Percentiles rank a stretch among this genome's conserved stretches.
phyloP scores from a whole-genome alignment of 306 rosid genomes.

The Vigna reflexopilosa region DNA sequence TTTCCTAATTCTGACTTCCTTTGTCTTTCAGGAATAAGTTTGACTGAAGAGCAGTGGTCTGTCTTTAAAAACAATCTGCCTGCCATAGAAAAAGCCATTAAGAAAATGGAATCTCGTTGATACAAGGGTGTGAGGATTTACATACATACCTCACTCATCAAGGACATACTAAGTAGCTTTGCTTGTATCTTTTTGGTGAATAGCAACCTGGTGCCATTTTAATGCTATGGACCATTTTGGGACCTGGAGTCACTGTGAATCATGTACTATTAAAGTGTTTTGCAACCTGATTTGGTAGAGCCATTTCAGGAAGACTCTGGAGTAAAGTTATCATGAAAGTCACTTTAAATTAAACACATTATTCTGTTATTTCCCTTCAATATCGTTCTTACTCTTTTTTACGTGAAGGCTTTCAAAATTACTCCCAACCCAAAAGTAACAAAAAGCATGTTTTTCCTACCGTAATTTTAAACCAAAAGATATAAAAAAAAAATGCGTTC shows the following conservation, averaged over 20 bases:
- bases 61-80: conserved; percentile 73
- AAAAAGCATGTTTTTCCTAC: not conserved
- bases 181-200: conserved; percentile 1
- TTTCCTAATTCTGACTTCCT: conserved; percentile 17
- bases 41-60: conserved; percentile 92
- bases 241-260: conserved; percentile 31
- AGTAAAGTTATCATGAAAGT: conserved; percentile 14
- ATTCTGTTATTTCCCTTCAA: conserved; percentile 3
- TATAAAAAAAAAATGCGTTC: not conserved
- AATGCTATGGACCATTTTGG: conserved; percentile 39
- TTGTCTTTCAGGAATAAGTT: conserved; percentile 80
- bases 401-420: not conserved
- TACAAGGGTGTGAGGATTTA: conserved; percentile 25
- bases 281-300: conserved; percentile 23
- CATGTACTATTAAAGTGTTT: conserved; percentile 34
- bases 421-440: not conserved
- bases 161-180: conserved; percentile 26
- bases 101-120: conserved; percentile 65
- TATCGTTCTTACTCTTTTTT: not conserved
- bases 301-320: conserved; percentile 37
- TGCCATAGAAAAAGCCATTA: conserved; percentile 80
- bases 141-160: conserved; percentile 1
- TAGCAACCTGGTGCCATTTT: conserved; percentile 37
- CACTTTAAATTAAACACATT: not conserved
- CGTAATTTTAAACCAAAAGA: not conserved